Evolutionary conservation across 164 flowering plant genomes (phyloP).

Genomic region (Aristolochia californica): DNA sequence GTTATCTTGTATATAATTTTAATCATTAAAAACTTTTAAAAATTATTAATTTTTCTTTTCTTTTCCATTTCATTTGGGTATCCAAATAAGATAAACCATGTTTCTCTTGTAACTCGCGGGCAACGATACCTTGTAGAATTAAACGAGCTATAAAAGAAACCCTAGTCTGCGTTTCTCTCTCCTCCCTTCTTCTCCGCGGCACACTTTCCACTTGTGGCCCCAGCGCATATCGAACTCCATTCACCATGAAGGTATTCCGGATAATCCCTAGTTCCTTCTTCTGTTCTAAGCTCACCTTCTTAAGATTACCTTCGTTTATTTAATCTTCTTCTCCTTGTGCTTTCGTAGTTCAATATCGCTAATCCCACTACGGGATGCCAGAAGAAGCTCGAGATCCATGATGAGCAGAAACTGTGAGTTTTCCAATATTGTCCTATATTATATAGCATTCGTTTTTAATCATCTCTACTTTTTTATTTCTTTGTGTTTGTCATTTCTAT

Average conservation of each 20-base stretch:
- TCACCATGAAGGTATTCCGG: background rate
- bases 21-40: too few relatives aligned
- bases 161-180: background rate
- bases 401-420: conserved; percentile 27
- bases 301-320: background rate
- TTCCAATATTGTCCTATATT: background rate
- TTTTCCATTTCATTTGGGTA: too few relatives aligned
- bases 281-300: background rate
- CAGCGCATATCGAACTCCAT: background rate
- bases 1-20: too few relatives aligned
- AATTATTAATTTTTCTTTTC: too few relatives aligned
- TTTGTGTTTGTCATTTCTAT: background rate
- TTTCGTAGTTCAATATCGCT: conserved; percentile 25
- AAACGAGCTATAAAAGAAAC: background rate
- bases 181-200: background rate
- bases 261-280: background rate
- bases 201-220: background rate
- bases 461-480: background rate
- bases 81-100: too few relatives aligned
- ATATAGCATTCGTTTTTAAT: too few relatives aligned
- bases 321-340: background rate
- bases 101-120: background rate
- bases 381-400: conserved; percentile 29
- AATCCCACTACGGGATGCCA: conserved; percentile 30
- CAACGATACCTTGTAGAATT: background rate